Evolutionary conservation across 306 rosid genomes (phyloP), one percentile per base, ranked within the genome.

Genomic region (Trifolium dubium): DNA sequence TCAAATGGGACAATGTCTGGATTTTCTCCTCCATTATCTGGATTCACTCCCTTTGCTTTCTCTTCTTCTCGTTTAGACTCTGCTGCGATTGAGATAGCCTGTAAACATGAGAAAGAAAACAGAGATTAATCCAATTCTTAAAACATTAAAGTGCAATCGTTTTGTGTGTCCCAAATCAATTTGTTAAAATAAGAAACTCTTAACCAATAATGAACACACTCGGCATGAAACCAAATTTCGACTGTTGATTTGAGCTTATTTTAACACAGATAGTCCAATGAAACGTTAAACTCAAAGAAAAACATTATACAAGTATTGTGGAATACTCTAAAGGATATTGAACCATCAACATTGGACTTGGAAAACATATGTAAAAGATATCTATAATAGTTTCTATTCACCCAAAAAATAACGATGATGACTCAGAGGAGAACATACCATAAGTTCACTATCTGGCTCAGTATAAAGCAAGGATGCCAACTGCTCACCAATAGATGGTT

Each of bases 1-100:
- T 95, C 99, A 59, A 95, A 95, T 74, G 98, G 99, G 49, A 95
- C 97, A 37, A 95, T 95, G 67, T 92, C 99, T 23, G 99, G 99
- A 81, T 95, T 95, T 64, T 92, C 96, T 56, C 87, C 95, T 73
- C 93, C 90, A 49, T 84, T 86, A 43, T 88, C 96, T n/a, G 97
- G 95, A 84, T 90, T 85, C 49, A 95, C 98, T 77, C 99, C 99
- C 88, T 92, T 92, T 8, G 98, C 99, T 67, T 95, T 95, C 78
- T 95, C 99, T 78, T 95, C 99, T 87, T 95, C 98, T 67, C 99
- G 89, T 83, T 95, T 95, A 73, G 96, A 77, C 81, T 95, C 98
- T 1, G 99, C 97, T 62, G 96, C 98, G 80, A 92, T 29, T 1
- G 98, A 87, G 69, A 90, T 82, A 31, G 97, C 99, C 98, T 95